These are phyloP conservation scores for Penicillium rolfsii DNA, from an alignment of 2,329 filamentous ascomycete species.

Conservation along the genomic window DNA sequence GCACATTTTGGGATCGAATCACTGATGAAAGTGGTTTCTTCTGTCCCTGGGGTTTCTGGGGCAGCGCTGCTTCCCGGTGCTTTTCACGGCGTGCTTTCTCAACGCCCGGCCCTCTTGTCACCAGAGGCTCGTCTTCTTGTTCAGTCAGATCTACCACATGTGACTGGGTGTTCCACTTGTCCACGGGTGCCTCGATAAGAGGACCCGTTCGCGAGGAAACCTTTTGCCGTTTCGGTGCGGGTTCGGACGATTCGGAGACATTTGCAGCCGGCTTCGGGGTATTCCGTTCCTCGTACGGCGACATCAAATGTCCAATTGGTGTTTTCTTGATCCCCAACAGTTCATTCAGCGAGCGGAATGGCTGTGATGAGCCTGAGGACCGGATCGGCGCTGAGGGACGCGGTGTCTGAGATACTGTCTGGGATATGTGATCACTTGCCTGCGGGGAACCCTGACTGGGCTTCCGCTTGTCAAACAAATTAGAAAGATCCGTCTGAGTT, in stretches of 20 bases:
- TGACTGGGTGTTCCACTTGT: slow-evolving; percentile 11
- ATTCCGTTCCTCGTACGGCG: slow-evolving; percentile 63
- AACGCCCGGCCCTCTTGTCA: neutral
- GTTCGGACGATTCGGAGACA: slow-evolving; percentile 22
- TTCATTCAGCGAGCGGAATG: slow-evolving; percentile 62
- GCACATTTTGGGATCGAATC: neutral
- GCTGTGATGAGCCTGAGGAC: slow-evolving; percentile 42
- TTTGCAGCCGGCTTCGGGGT: slow-evolving; percentile 15
- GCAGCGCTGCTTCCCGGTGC: neutral
- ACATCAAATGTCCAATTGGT: slow-evolving; percentile 66
- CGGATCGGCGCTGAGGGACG: slow-evolving; percentile 40
- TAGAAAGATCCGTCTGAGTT: slow-evolving; percentile 76
- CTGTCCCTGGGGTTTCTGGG: neutral
- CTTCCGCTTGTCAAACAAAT: slow-evolving; percentile 71
- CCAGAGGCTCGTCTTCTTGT: neutral
- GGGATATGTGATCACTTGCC: slow-evolving; percentile 40
- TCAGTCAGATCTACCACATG: slow-evolving; percentile 32
- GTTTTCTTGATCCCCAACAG: slow-evolving; percentile 68
- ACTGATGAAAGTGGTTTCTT: neutral
- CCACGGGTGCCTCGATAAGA: slow-evolving; percentile 12
- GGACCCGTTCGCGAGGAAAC: slow-evolving; percentile 28
- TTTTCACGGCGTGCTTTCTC: neutral
- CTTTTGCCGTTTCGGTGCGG: slow-evolving; percentile 41
- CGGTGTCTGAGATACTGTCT: slow-evolving; percentile 50
- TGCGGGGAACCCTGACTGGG: slow-evolving; percentile 35